Base-by-base conservation (phyloP, 108 stramenopile species). In the Fistulifera pelliculosa region DNA sequence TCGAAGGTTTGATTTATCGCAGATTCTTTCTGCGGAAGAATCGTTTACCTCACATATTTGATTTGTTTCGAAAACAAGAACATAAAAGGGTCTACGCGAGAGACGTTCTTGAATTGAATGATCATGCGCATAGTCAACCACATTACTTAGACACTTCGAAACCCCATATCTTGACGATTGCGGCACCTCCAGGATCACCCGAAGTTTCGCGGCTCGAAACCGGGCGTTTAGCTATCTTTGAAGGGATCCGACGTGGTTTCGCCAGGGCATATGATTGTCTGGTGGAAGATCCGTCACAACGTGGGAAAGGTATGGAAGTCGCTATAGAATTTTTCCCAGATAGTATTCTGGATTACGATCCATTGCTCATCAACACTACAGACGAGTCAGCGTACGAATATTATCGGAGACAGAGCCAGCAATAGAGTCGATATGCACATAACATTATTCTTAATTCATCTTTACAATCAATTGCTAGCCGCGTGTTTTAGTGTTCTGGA, bases 201-300 rank as follows among this genome's bases (percentile, higher is more conserved):
- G 96, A 95, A 61, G 77, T 96, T 0, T 52, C 79, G 8, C 55
- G 79, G 38, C 56, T 89, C 25, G 94, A 95, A 70, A 89, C 75
- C 14, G 69, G 76, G 5, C 77, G 94, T 47, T 66, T 73, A 49
- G 80, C 70, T 35, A 92, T 95, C 19, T 89, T 95, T 60, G 69
- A 86, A 22, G 90, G 88, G 0, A 84, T 95, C 0, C 71, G 90
- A 41, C 54, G 77, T 45, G 94, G 94, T 24, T 95, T 95, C 69
- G 89, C 94, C 2, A 74, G 87, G n/a, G 84, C 85, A 1, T 95
- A 89, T 59, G 94, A 95, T 70, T 83, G 80, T 23, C 59, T 95
- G 28, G 90, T 91, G 22, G 84, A 82, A 48, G 94, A 94, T 65
- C 78, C 77, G 7, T 39, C 56, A 6, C 67, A 83, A 56, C 73